Conservation (phyloP, 2,329 filamentous ascomycete genomes). For the Stemphylium beticola region DNA sequence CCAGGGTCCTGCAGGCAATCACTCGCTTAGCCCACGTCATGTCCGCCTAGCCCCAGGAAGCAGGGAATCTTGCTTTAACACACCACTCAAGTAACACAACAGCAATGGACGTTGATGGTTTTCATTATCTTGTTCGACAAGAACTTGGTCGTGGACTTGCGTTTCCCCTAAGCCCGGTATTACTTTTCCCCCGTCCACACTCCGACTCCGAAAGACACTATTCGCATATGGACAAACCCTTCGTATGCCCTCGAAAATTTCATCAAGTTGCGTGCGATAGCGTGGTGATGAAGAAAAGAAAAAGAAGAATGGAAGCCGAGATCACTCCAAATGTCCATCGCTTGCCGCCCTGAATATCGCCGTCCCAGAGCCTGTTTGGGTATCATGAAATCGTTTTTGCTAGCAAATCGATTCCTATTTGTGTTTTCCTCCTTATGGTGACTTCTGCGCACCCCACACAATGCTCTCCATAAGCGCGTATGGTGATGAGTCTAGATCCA, state of each 20-base stretch:
- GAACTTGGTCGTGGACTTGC: neutral
- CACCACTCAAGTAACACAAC: neutral
- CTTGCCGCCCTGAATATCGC: neutral
- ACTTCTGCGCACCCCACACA: constrained; percentile 50
- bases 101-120: too few relatives aligned
- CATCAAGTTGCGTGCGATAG: neutral
- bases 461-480: constrained; percentile 59
- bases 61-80: neutral
- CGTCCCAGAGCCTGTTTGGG: constrained; percentile 2
- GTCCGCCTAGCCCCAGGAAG: neutral
- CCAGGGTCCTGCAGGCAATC: constrained; percentile 19
- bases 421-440: neutral
- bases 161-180: too few relatives aligned
- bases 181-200: too few relatives aligned
- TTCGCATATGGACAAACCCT: too few relatives aligned
- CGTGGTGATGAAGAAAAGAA: neutral
- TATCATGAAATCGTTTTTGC: constrained; percentile 7
- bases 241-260: neutral
- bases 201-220: too few relatives aligned
- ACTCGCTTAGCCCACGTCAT: constrained; percentile 17
- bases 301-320: neutral
- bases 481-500: constrained; percentile 53
- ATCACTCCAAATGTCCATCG: neutral
- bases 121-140: neutral
- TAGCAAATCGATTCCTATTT: neutral